Base-by-base conservation (phyloP, 495 filamentous ascomycete genomes). In the Xylaria nigripes region DNA sequence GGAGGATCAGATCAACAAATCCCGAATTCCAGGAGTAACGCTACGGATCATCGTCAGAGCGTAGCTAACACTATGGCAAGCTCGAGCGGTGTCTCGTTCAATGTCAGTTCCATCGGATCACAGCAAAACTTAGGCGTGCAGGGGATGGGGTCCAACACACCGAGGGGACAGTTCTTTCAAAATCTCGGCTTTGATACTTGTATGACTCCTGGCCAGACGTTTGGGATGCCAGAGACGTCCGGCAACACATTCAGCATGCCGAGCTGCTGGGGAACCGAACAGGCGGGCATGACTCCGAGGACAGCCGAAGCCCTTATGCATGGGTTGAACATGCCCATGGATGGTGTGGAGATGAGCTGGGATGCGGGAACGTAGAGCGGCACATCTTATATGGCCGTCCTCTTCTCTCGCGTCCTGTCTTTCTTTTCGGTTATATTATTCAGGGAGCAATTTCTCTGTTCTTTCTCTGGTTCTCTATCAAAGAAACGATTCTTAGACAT, bases 21-120 rank as follows among this genome's bases (percentile, higher is more conserved):
- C 18, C 78, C 77, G 6, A 80, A 75, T 52, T 78, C 78, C n/a
- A 75, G 73, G 61, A 74, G 73, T 60, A 72, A 61, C 6, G 67
- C 69, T 13, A 76, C 75, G 1, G 75, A 78, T 6, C 60, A 65
- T 48, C 60, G 65, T 16, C 58, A 66, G 25, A 59, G 63, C 40
- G 51, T 64, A 27, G 55, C 65, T 19, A 56, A 59, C 36, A 45
- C 57, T 27, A 63, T 58, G 48, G 56, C 47, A 38, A 57, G 50
- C 30, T 68, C 68, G 7, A 67, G 66, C n/a, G 61, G 68, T n/a
- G 68, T 63, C 22, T 76, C 76, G 7, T 78, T 74, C 54, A 64
- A 70, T 16, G 65, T 73, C 8, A 80, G 71, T 46, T 73, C 77
- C 13, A 69, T 67, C 9, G 46, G 66, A 12, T 64, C 69, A 2